Conservation (phyloP, 2,329 filamentous ascomycete species). For the Botrytis deweyae region DNA sequence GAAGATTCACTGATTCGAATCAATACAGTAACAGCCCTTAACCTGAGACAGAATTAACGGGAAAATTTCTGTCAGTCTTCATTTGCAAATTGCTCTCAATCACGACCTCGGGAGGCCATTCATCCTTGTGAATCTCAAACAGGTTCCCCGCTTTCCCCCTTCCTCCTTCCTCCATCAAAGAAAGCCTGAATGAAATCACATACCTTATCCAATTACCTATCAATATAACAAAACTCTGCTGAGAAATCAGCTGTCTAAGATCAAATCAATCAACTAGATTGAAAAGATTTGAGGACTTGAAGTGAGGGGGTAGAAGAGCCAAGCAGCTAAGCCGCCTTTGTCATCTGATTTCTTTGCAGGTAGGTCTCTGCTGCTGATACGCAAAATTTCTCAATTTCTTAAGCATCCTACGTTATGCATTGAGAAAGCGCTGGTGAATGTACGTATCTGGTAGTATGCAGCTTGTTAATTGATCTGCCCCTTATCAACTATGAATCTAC, state of each 20-base stretch:
- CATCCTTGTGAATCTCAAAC: background rate
- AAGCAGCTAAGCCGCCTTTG: background rate
- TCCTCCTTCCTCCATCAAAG: background rate
- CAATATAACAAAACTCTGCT: background rate
- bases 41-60: too few relatives aligned
- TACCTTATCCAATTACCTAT: background rate
- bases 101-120: background rate
- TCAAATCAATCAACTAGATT: background rate
- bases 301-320: background rate
- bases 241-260: background rate
- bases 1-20: background rate
- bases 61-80: background rate
- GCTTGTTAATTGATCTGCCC: background rate
- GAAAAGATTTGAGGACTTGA: background rate
- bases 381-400: background rate
- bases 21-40: background rate
- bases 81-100: background rate
- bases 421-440: background rate
- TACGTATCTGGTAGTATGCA: background rate
- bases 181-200: rapidly evolving
- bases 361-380: background rate
- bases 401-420: background rate
- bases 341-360: background rate
- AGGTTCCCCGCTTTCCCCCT: background rate
- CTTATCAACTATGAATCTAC: background rate